phyloP scores from a whole-genome alignment of 805 yeast genomes.

The Candida ficus region DNA sequence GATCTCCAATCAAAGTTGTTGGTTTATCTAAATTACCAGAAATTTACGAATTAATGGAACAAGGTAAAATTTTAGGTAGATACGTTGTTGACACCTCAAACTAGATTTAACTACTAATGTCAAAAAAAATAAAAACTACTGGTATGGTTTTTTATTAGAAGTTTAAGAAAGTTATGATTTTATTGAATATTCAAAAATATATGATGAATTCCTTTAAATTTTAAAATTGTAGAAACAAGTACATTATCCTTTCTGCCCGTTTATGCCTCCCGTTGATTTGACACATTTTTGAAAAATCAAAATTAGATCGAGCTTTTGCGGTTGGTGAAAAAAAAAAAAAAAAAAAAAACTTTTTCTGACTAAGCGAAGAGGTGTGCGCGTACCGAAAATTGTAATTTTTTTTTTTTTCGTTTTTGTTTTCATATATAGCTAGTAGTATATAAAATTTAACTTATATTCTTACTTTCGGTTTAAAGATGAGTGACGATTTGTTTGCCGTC shows the following conservation, averaged over 20 bases:
- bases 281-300: too few species aligned
- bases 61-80: conserved; percentile 82
- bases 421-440: neutral
- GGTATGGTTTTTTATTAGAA: conserved; percentile 4
- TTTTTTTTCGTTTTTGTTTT: neutral
- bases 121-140: neutral
- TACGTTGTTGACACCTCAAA: conserved; percentile 74
- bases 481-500: conserved; percentile 58
- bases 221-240: neutral
- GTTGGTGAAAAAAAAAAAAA: neutral
- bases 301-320: too few species aligned
- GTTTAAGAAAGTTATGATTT: neutral
- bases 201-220: neutral
- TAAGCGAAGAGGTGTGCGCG: conserved; percentile 10
- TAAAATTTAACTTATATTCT: neutral
- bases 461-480: conserved; percentile 8
- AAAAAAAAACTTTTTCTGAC: neutral
- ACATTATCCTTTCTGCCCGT: too few species aligned
- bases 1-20: conserved; percentile 68
- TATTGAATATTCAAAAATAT: conserved; percentile 1
- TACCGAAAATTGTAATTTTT: too few species aligned
- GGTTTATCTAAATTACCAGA: conserved; percentile 67
- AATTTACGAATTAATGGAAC: conserved; percentile 74
- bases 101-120: conserved; percentile 24
- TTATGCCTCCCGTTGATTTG: too few species aligned